phyloP scores from a whole-genome alignment of 1,284 basidiomycete species.

The Paramarasmius palmivorus region DNA sequence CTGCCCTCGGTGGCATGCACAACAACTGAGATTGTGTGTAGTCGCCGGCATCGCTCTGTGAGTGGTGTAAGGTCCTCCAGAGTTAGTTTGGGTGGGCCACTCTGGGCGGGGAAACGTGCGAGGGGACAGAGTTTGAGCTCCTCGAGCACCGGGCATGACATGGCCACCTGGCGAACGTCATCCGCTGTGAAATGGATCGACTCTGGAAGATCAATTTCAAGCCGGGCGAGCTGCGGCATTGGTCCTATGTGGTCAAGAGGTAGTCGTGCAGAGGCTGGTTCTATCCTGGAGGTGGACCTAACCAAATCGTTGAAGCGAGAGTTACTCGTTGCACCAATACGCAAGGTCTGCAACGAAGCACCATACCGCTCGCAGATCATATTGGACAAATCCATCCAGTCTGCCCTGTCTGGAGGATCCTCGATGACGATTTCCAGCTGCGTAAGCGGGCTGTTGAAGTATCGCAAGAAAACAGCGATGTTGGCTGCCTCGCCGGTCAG shows the following conservation, averaged over 20 bases:
- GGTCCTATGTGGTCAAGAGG: conserved; percentile 58
- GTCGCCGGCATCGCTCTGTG: conserved; percentile 52
- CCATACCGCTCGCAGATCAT: conserved; percentile 64
- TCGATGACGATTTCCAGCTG: conserved; percentile 73
- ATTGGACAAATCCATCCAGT: conserved; percentile 69
- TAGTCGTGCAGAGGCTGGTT: conserved; percentile 53
- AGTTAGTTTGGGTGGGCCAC: conserved; percentile 53
- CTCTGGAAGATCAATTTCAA: conserved; percentile 76
- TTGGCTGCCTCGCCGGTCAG: conserved; percentile 69
- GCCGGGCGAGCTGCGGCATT: conserved; percentile 52
- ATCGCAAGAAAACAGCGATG: conserved; percentile 67
- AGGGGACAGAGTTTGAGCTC: conserved; percentile 63
- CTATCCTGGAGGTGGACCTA: conserved; percentile 63
- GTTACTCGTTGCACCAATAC: conserved; percentile 58
- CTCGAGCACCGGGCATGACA: conserved; percentile 66
- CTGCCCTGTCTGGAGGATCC: conserved; percentile 68
- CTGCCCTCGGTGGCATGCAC: conserved; percentile 56
- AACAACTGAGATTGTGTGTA: conserved; percentile 66
- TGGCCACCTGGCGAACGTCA: conserved; percentile 58
- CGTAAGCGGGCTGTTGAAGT: conserved; percentile 58
- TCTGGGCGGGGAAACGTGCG: conserved; percentile 57
- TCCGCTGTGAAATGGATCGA: conserved; percentile 61
- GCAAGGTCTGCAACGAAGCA: conserved; percentile 56
- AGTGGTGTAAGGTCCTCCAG: conserved; percentile 62
- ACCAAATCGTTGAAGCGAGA: conserved; percentile 68